A percentile compares a stretch with the other conserved stretches of the same genome.
These are phyloP conservation scores for Nannizziopsis barbatae DNA, from an alignment of 2,329 filamentous ascomycete genomes.

Conservation along the genomic window DNA sequence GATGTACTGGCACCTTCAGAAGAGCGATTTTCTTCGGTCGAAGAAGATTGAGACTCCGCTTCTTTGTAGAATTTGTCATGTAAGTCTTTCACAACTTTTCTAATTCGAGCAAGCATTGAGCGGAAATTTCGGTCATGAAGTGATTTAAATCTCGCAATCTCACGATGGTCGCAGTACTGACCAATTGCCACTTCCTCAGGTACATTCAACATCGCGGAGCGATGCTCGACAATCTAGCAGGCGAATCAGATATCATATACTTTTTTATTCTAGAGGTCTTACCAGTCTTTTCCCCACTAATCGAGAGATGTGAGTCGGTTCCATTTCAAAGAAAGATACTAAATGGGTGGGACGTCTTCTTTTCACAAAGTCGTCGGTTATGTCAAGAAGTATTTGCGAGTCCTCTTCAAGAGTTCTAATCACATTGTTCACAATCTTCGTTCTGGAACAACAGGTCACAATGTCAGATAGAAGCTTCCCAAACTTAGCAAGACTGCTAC, in stretches of 20 bases:
- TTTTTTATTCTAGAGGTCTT: not conserved
- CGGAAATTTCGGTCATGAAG: constrained; percentile 6
- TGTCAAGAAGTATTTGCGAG: constrained; percentile 31
- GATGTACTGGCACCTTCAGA: not conserved
- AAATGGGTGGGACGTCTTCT: constrained; percentile 1
- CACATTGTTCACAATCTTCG: not conserved
- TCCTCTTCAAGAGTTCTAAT: constrained; percentile 37
- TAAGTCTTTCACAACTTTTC: not conserved
- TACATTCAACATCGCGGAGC: constrained; percentile 9
- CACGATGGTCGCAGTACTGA: constrained; percentile 8
- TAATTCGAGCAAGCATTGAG: not conserved
- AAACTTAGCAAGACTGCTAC: not conserved
- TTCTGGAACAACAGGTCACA: not conserved
- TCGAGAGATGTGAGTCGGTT: not conserved
- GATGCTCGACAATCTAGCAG: constrained; percentile 7
- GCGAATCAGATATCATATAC: not conserved
- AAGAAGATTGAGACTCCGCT: not conserved
- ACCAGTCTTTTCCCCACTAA: not conserved
- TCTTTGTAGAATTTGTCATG: not conserved
- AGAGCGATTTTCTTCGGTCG: not conserved
- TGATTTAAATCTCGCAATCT: constrained; percentile 11
- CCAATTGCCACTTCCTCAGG: constrained; percentile 3
- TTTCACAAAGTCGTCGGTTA: constrained; percentile 28
- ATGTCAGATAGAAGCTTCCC: not conserved
- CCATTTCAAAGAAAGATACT: constrained; percentile 12